phyloP scores from a whole-genome alignment of 2,329 filamentous ascomycete species.

The Diplodia corticola region DNA sequence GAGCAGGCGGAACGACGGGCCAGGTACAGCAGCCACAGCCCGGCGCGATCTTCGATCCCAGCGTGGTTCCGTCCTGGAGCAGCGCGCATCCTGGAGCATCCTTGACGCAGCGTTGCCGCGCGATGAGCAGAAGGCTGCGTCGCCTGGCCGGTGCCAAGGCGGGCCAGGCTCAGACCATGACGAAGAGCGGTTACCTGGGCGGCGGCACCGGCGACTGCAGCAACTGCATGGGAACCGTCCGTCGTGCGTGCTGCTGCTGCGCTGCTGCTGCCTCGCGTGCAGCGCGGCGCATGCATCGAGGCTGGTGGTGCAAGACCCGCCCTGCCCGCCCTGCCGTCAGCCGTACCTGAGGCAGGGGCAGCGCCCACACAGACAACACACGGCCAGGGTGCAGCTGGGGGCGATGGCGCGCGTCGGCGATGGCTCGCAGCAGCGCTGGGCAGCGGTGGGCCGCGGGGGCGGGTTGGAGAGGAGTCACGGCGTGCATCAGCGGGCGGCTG shows the following conservation, averaged over 20 bases:
- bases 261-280: neutral
- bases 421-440: neutral
- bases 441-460: neutral
- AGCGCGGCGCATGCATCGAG: neutral
- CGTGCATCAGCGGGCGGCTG: neutral
- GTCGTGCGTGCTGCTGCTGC: neutral
- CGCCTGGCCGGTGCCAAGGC: neutral
- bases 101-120: no score
- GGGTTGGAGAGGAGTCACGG: neutral
- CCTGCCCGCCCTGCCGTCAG: neutral
- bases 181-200: neutral
- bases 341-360: slow-evolving; percentile 1
- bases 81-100: neutral
- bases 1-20: neutral
- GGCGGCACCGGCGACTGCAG: no score
- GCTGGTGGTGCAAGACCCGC: neutral
- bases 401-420: neutral
- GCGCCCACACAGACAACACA: no score
- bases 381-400: neutral
- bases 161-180: neutral
- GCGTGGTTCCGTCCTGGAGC: neutral
- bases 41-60: neutral
- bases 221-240: neutral
- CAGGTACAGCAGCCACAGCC: neutral
- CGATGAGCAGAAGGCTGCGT: no score